A percentile compares a stretch with the other conserved stretches of the same genome.
phyloP scores from a whole-genome alignment of 2,329 filamentous ascomycete species.

The Ophiognomonia clavigignenti-juglandacearum region DNA sequence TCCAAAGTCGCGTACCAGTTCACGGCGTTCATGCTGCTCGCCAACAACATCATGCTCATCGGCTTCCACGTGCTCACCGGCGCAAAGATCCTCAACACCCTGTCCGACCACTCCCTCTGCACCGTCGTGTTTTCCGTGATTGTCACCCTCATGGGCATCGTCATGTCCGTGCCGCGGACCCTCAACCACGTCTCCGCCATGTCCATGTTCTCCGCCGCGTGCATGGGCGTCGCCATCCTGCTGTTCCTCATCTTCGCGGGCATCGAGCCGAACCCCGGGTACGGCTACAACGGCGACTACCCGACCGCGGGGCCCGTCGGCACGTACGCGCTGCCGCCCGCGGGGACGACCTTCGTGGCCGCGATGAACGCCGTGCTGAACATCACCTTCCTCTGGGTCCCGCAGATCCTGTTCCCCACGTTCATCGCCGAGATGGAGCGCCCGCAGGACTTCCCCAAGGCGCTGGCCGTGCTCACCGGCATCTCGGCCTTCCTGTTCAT shows the following conservation, averaged over 20 bases:
- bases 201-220: constrained; percentile 1
- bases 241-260: neutral
- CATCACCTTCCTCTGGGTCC: neutral
- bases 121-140: neutral
- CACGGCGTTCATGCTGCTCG: neutral
- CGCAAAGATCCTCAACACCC: neutral
- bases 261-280: neutral
- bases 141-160: neutral
- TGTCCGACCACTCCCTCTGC: neutral
- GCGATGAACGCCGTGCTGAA: neutral
- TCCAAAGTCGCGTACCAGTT: neutral
- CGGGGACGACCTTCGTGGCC: neutral
- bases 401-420: constrained; percentile 55
- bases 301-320: neutral
- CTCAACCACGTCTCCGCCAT: neutral
- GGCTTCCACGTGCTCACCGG: neutral
- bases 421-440: constrained; percentile 48
- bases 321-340: neutral
- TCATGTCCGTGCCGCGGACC: neutral
- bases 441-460: constrained; percentile 37
- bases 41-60: neutral
- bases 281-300: neutral
- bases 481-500: constrained; percentile 59
- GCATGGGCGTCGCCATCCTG: neutral
- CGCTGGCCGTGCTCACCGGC: constrained; percentile 46